Evolutionary conservation across 768 basidiomycete genomes (phyloP), one percentile per base, ranked within the genome.

Genomic region (Calocera cornea): DNA sequence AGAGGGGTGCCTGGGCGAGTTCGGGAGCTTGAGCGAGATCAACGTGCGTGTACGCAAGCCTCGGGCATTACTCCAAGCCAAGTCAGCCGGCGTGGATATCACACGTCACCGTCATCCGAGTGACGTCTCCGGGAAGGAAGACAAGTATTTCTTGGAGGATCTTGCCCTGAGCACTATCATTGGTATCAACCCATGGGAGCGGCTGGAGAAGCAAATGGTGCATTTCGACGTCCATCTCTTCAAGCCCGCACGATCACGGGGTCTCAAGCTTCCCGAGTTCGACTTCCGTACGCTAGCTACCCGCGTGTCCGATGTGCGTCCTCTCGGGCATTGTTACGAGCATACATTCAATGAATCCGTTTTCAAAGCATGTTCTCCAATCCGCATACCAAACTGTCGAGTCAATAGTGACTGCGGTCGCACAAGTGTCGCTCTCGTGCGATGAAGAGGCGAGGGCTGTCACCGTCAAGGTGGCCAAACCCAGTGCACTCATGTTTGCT

Each of bases 141-240:
- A 75, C 63, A 78, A 80, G n/a, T 72, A 72, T 8, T 76, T 72
- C 41, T 73, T 90, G 38, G 76, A 75, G 34, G 79, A 79, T 54
- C 75, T 93, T 10, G 72, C 77, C 2, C 82, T 85, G 40, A 76
- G 78, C 7, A 78, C 82, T 16, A 81, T 91, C 64, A 78, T 93
- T 27, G 90, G 92, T 1, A 77, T 92, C 41, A 83, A 89, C 70
- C 78, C 81, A 3, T 81, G 80, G 68, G 92, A 93, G 74, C 80
- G 89, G 34, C 70, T 77, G 34, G 83, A 86, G 72, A 81, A 81
- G 71, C 91, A 93, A 73, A 73, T 81, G 34, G 80, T 92, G 17
- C 76, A 80, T 19, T 76, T 83, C 27, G 83, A 85, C 71, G 31
- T 60, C 69, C 90, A 29, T 77, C 77, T 12, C 50, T 85, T 8